These are phyloP conservation scores for Umbelopsis ramanniana DNA, from an alignment of 192 early-diverging fungal genomes.

Conservation along the genomic window DNA sequence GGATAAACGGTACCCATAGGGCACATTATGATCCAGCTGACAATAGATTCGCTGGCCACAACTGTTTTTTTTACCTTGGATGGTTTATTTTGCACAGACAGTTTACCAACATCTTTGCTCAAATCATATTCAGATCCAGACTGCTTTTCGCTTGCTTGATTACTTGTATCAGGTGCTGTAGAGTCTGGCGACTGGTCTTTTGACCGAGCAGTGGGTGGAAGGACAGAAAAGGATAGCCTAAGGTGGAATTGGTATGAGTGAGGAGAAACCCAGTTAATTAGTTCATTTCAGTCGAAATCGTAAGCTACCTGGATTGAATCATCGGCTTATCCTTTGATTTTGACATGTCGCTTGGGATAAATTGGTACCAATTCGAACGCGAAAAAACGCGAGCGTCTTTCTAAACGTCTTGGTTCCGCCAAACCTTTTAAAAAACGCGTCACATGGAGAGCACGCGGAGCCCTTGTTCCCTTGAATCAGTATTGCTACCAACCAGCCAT, in stretches of 20 bases:
- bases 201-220: conserved; percentile 10
- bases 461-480: background rate
- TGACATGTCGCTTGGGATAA: background rate
- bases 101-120: background rate
- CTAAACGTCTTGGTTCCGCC: background rate
- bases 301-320: conserved; percentile 5
- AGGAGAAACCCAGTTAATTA: background rate
- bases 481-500: background rate
- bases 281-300: background rate
- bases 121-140: background rate
- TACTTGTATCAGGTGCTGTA: conserved; percentile 2
- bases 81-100: background rate
- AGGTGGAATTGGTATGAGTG: background rate
- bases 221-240: conserved; percentile 19
- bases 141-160: background rate
- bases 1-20: background rate
- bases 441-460: conserved; percentile 9
- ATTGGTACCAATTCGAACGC: background rate
- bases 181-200: conserved; percentile 8
- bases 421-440: background rate
- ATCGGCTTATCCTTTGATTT: background rate
- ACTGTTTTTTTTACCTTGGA: background rate
- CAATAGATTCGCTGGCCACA: background rate
- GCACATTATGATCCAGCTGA: background rate
- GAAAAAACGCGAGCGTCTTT: conserved; percentile 16